phyloP scores from a whole-genome alignment of 2,329 filamentous ascomycete genomes.

The Cladophialophora psammophila region DNA sequence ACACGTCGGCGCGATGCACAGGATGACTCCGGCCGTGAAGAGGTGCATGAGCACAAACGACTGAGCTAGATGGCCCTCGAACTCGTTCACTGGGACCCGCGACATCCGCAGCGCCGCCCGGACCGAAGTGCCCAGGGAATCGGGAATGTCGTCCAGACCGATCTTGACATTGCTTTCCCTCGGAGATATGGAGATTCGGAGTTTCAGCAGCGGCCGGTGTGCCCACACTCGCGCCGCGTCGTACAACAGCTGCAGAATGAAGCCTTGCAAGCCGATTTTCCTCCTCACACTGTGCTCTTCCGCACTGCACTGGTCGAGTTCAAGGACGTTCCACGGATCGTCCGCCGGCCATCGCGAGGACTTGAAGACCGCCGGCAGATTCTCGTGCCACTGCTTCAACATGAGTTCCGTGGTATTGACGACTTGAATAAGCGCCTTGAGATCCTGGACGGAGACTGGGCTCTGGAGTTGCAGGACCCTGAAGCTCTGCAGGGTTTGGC shows the following conservation, averaged over 20 bases:
- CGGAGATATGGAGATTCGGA: conserved; percentile 24
- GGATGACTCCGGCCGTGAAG: conserved; percentile 41
- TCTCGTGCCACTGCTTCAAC: conserved; percentile 23
- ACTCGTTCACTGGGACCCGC: conserved; percentile 40
- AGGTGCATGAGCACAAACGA: conserved; percentile 39
- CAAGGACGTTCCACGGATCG: conserved; percentile 25
- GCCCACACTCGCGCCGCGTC: conserved; percentile 41
- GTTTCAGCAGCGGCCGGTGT: conserved; percentile 42
- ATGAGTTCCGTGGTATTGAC: conserved; percentile 28
- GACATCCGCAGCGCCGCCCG: conserved; percentile 45
- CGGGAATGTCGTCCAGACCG: conserved; percentile 15
- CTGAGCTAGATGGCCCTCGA: conserved; percentile 42
- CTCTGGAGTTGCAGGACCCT: conserved; percentile 22
- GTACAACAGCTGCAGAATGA: conserved; percentile 42
- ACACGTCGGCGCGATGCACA: conserved; percentile 44
- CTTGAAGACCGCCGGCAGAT: conserved; percentile 25
- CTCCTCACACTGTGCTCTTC: conserved; percentile 17
- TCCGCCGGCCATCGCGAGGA: conserved; percentile 18
- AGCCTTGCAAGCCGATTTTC: conserved; percentile 35
- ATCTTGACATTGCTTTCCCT: conserved; percentile 18
- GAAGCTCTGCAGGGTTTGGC: conserved; percentile 42
- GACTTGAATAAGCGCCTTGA: conserved; percentile 23
- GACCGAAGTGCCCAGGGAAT: conserved; percentile 35
- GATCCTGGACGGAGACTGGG: conserved; percentile 22
- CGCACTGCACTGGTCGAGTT: conserved; percentile 16